These are phyloP conservation scores for Populus trichocarpa DNA, from an alignment of 441 rosid genomes.

Conservation along the genomic window DNA sequence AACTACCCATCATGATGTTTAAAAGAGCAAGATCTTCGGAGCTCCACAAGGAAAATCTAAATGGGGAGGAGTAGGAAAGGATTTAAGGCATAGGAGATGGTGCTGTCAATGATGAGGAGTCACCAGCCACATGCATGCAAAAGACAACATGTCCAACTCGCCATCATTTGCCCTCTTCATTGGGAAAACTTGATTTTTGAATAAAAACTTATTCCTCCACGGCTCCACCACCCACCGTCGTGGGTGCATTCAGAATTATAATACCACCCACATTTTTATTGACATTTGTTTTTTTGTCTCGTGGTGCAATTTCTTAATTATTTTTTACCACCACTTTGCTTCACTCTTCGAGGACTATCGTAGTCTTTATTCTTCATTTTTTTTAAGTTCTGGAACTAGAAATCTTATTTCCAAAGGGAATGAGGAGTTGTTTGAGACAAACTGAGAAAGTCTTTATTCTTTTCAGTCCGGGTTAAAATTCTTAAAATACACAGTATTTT, in stretches of 20 bases:
- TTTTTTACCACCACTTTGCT: neutral
- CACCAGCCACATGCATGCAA: conserved; percentile 24
- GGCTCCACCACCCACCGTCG: conserved; percentile 10
- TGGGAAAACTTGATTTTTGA: neutral
- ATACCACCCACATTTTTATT: neutral
- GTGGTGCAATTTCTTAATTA: neutral
- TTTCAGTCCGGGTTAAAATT: no score
- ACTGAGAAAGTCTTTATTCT: no score
- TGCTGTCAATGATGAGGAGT: neutral
- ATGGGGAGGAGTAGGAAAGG: conserved; percentile 11
- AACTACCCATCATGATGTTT: conserved; percentile 25
- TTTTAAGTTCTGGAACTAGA: no score
- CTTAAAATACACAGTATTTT: no score
- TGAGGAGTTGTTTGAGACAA: no score
- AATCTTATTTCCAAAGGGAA: no score
- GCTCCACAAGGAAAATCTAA: neutral
- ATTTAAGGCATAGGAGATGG: neutral
- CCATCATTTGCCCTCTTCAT: conserved; percentile 9
- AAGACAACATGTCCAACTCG: conserved; percentile 11
- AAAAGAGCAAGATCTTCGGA: neutral
- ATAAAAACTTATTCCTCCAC: conserved; percentile 9
- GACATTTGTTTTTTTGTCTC: neutral
- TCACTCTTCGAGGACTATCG: no score
- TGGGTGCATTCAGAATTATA: neutral
- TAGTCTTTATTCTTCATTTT: no score